Evolutionary conservation across 139 green algal species (phyloP).

Genomic region (Picochlorum sp.): DNA sequence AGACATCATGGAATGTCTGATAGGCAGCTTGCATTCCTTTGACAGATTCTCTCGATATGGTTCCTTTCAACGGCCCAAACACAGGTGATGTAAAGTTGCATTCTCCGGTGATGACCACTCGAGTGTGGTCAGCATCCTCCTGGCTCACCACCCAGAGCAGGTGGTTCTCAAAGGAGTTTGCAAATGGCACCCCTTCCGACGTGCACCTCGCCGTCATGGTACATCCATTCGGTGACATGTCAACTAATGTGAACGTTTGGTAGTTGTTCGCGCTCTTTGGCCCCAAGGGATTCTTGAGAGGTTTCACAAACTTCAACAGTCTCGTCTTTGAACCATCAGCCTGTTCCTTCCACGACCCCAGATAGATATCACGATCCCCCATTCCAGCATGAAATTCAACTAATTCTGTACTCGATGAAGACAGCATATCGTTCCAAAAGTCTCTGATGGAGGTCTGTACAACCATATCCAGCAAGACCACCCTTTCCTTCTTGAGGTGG

Average conservation of each 20-base stretch:
- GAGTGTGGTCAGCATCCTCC: background rate
- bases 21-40: conserved; percentile 27
- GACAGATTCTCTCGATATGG: conserved; percentile 21
- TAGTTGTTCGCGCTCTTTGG: conserved; percentile 22
- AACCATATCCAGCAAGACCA: conserved; percentile 12
- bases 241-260: conserved; percentile 2
- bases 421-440: conserved; percentile 18
- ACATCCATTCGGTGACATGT: conserved; percentile 10
- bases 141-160: conserved; percentile 19
- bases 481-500: background rate
- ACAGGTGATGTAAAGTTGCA: conserved; percentile 22
- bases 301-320: conserved; percentile 16
- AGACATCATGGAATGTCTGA: conserved; percentile 8
- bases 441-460: conserved; percentile 2
- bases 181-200: conserved; percentile 27
- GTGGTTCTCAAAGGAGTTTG: conserved; percentile 25
- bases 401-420: background rate
- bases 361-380: conserved; percentile 12
- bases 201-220: background rate
- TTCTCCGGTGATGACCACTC: conserved; percentile 13
- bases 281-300: conserved; percentile 20
- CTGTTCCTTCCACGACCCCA: conserved; percentile 10
- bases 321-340: conserved; percentile 3
- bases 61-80: conserved; percentile 28
- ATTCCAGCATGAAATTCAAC: conserved; percentile 16